Conservation (phyloP, 2,329 filamentous ascomycete species). For the Fusarium staphyleae region DNA sequence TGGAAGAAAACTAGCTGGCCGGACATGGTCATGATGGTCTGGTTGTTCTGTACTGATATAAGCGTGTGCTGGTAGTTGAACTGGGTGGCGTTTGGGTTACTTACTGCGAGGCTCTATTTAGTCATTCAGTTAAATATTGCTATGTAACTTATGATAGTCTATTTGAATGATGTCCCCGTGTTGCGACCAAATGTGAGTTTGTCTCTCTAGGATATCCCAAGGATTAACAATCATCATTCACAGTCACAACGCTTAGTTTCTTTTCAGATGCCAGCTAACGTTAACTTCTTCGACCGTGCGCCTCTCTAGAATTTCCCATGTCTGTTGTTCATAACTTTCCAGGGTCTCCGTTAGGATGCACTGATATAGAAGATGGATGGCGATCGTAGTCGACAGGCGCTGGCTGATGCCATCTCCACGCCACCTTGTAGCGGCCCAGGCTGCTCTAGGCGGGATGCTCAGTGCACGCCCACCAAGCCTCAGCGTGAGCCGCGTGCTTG, state of each 20-base stretch:
- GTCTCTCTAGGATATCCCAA: too few species aligned
- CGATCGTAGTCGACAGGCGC: background rate
- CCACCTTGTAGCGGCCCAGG: slow-evolving; percentile 13
- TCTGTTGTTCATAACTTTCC: background rate
- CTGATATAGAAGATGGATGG: too few species aligned
- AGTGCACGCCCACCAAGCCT: slow-evolving; percentile 10
- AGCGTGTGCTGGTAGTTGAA: background rate
- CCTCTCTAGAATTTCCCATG: background rate
- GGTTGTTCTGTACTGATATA: slow-evolving; percentile 5
- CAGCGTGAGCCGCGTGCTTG: background rate
- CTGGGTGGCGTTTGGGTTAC: slow-evolving; percentile 13
- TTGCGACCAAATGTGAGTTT: too few species aligned
- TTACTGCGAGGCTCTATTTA: background rate
- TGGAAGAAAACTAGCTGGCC: slow-evolving; percentile 53
- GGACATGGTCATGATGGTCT: slow-evolving; percentile 1
- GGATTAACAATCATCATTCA: background rate
- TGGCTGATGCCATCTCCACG: slow-evolving; percentile 7
- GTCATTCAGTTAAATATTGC: background rate
- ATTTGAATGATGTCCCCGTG: too few species aligned
- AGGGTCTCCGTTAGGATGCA: background rate
- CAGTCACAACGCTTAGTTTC: background rate
- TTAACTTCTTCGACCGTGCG: background rate
- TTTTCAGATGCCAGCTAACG: background rate
- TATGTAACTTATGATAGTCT: too few species aligned
- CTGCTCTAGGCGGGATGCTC: background rate